These are phyloP conservation scores for Macrophomina tecta DNA, from an alignment of 2,329 filamentous ascomycete genomes.

Conservation along the genomic window DNA sequence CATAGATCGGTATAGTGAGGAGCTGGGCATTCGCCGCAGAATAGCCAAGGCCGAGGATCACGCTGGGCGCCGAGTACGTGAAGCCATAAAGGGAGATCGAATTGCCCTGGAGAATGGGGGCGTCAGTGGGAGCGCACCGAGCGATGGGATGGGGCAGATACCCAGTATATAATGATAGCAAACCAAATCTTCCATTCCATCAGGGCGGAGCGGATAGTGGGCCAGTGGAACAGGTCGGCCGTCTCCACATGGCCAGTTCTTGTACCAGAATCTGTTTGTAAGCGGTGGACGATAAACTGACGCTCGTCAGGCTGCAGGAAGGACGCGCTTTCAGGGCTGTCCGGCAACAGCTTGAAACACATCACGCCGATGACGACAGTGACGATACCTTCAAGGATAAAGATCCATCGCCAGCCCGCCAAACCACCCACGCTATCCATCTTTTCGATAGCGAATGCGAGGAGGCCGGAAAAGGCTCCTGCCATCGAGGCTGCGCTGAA, in stretches of 20 bases:
- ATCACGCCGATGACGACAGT: slow-evolving; percentile 27
- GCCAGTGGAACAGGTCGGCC: slow-evolving; percentile 13
- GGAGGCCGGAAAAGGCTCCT: slow-evolving; percentile 62
- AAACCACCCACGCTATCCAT: slow-evolving; percentile 59
- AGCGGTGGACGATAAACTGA: slow-evolving; percentile 36
- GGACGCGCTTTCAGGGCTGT: slow-evolving; percentile 54
- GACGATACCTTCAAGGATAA: slow-evolving; percentile 31
- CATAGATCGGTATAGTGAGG: slow-evolving; percentile 38
- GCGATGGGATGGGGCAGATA: not conserved
- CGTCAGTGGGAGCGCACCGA: not conserved
- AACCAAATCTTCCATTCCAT: slow-evolving; percentile 27
- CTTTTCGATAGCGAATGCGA: slow-evolving; percentile 62
- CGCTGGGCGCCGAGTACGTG: not conserved
- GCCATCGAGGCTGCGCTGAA: slow-evolving; percentile 60
- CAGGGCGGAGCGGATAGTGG: not conserved
- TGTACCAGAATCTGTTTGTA: slow-evolving; percentile 24
- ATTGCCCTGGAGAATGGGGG: not conserved
- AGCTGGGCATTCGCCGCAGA: slow-evolving; percentile 39
- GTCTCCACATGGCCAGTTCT: slow-evolving; percentile 7
- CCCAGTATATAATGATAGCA: slow-evolving; percentile 23
- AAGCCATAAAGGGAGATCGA: slow-evolving; percentile 16
- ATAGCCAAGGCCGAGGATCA: slow-evolving; percentile 35
- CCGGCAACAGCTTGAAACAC: slow-evolving; percentile 61
- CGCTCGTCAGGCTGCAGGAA: slow-evolving; percentile 38
- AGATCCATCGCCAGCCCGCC: slow-evolving; percentile 38